phyloP scores from a whole-genome alignment of 371 early-diverging fungal genomes.

The Capillidium heterosporum region DNA sequence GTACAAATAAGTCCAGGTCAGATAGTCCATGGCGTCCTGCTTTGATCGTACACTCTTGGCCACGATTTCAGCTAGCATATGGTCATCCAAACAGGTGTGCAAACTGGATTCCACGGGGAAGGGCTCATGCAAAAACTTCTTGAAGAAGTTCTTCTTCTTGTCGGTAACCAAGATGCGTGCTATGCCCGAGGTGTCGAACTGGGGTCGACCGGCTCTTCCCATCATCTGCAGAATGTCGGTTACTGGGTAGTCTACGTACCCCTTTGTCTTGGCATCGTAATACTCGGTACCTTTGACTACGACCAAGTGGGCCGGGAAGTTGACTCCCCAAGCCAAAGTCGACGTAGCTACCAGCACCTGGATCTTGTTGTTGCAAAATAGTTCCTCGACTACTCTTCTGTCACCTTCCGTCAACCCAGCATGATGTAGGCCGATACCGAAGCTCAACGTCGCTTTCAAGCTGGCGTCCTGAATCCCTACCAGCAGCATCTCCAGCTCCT shows the following conservation, averaged over 20 bases:
- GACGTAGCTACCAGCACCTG: slow-evolving; percentile 92
- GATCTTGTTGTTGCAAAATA: slow-evolving; percentile 83
- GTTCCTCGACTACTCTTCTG: slow-evolving; percentile 77
- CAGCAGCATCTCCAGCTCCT: slow-evolving; percentile 51
- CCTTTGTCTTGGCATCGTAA: slow-evolving; percentile 72
- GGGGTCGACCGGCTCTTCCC: slow-evolving; percentile 98
- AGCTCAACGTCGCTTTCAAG: slow-evolving; percentile 59
- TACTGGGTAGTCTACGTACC: slow-evolving; percentile 87
- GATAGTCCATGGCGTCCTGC: slow-evolving; percentile 83
- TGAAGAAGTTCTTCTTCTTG: slow-evolving; percentile 87
- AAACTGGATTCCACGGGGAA: slow-evolving; percentile 79
- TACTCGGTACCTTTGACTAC: slow-evolving; percentile 96
- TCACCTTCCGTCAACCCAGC: slow-evolving; percentile 88
- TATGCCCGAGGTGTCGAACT: slow-evolving; percentile 82
- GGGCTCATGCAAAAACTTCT: slow-evolving; percentile 84
- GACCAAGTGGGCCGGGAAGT: slow-evolving; percentile 96
- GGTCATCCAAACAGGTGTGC: slow-evolving; percentile 59
- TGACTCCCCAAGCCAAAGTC: slow-evolving; percentile 98
- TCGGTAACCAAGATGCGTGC: slow-evolving; percentile 79
- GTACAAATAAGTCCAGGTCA: slow-evolving; percentile 91
- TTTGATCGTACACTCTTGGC: slow-evolving; percentile 64
- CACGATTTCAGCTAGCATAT: slow-evolving; percentile 83
- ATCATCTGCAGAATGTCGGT: slow-evolving; percentile 97
- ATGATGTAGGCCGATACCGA: slow-evolving; percentile 97
- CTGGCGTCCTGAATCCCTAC: slow-evolving; percentile 54